These are phyloP conservation scores for Colletotrichum sp. DNA, from an alignment of 2,329 filamentous ascomycete genomes.

Conservation along the genomic window DNA sequence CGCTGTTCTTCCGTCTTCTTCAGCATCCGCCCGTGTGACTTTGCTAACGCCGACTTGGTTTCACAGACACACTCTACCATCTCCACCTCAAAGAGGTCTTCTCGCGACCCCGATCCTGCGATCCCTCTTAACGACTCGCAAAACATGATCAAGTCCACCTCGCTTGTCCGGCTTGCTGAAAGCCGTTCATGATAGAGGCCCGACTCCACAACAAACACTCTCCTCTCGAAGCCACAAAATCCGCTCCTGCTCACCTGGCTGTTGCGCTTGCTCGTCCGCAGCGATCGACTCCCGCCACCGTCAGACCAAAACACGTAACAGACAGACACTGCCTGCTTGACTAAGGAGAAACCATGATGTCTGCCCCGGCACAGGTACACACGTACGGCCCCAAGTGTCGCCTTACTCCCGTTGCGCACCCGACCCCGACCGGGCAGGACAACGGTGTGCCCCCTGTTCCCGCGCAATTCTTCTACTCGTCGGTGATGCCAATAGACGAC, in stretches of 20 bases:
- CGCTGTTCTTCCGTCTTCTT: not conserved
- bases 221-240: not conserved
- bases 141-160: not conserved
- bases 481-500: slow-evolving; percentile 83
- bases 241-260: not conserved
- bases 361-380: slow-evolving; percentile 40
- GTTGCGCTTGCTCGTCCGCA: not conserved
- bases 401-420: slow-evolving; percentile 51
- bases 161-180: not conserved
- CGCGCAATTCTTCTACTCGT: slow-evolving; percentile 86
- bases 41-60: not conserved
- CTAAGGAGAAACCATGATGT: not conserved
- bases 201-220: not conserved
- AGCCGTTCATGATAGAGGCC: not conserved
- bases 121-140: not conserved
- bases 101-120: not conserved
- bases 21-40: not conserved
- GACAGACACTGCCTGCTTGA: not conserved
- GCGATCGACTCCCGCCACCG: not conserved
- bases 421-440: slow-evolving; percentile 33
- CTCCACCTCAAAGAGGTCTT: not conserved
- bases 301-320: not conserved
- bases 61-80: not conserved
- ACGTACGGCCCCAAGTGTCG: slow-evolving; percentile 67
- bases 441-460: slow-evolving; percentile 63